Evolutionary conservation across 257 asterid species (phyloP).

Genomic region (Petunia axillaris): DNA sequence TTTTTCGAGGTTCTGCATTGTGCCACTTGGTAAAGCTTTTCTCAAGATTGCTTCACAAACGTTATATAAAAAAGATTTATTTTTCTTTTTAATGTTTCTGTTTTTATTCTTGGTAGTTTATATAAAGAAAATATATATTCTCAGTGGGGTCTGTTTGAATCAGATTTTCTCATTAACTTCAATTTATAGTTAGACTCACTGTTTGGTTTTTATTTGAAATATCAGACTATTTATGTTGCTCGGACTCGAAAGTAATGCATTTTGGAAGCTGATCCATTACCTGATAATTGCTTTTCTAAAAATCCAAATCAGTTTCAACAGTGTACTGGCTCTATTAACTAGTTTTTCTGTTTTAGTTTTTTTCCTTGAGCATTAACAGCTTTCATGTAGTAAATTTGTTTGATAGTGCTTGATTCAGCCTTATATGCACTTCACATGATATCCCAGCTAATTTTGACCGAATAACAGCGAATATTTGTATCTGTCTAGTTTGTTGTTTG

Average conservation of each 20-base stretch:
- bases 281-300: background rate
- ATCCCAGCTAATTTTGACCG: background rate
- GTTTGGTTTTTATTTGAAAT: background rate
- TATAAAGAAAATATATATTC: too few species aligned
- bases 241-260: too few species aligned
- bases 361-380: too few species aligned
- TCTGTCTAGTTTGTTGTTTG: background rate
- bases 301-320: background rate
- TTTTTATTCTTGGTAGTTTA: background rate
- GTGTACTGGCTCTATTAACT: background rate
- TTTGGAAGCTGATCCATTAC: too few species aligned
- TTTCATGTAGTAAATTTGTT: background rate
- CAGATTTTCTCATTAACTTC: background rate
- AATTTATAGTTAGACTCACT: background rate
- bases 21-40: conserved; percentile 59
- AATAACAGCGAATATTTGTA: background rate
- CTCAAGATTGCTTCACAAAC: conserved; percentile 52
- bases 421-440: background rate
- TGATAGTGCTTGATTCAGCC: background rate
- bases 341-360: too few species aligned
- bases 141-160: background rate
- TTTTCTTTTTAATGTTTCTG: conserved; percentile 7
- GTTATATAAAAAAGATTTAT: conserved; percentile 39
- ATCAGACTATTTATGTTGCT: too few species aligned
- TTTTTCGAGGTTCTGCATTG: conserved; percentile 60